These are phyloP conservation scores for Phytophthora cajani DNA, from an alignment of 352 stramenopile genomes.

Conservation along the genomic window DNA sequence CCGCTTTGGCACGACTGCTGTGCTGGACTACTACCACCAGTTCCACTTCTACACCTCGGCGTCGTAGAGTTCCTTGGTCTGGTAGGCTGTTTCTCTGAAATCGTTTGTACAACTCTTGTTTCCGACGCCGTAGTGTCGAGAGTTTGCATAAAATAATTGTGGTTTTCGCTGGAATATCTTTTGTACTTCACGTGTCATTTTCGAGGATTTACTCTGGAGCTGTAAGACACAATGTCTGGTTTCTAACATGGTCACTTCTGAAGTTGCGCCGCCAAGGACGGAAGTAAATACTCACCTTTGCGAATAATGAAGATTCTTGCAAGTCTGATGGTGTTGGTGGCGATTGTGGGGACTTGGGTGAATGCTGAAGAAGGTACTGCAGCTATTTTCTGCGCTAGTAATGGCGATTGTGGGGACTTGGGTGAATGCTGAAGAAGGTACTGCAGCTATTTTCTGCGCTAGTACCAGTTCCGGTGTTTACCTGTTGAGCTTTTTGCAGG, in stretches of 20 bases:
- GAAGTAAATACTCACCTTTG: not conserved
- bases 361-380: not conserved
- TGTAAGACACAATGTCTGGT: not conserved
- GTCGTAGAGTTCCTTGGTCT: conserved; percentile 55
- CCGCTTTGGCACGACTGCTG: conserved; percentile 67
- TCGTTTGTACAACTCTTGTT: conserved; percentile 17
- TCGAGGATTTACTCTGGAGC: not conserved
- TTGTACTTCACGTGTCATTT: not conserved
- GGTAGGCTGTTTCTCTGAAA: conserved; percentile 6
- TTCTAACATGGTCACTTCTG: not conserved
- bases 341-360: not conserved
- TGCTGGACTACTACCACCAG: conserved; percentile 88
- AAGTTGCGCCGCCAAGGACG: not conserved
- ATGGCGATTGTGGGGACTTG: not conserved
- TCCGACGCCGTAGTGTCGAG: not conserved
- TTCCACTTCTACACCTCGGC: conserved; percentile 90
- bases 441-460: not conserved
- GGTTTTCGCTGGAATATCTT: not conserved
- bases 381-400: not conserved
- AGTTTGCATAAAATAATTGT: conserved; percentile 1
- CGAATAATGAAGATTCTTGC: not conserved
- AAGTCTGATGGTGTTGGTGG: not conserved
- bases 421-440: conserved; percentile 3
- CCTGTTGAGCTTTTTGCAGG: not conserved
- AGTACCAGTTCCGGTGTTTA: not conserved